Base-by-base conservation (phyloP, 2,329 filamentous ascomycete species). In the Xylariaceae sp. region DNA sequence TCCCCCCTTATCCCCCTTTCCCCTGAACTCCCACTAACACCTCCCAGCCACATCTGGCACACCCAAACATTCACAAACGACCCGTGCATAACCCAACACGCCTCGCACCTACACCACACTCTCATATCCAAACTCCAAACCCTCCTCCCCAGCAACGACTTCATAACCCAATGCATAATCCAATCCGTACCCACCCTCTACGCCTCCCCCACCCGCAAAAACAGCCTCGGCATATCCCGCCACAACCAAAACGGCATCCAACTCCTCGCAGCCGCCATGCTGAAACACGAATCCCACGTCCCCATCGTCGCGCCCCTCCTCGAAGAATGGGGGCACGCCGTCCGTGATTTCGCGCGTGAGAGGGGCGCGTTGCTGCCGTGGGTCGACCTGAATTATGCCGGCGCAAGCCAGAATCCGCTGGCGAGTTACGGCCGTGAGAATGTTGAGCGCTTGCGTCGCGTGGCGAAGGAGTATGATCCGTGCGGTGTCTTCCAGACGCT, bases 11-110 rank as follows among this genome's bases (percentile, higher is more conserved):
- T 37, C 37, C 17, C 30, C 10, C 3, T 4, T 39, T 11, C 37
- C 2, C 37, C 37, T n/a, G n/a, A n/a, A n/a, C 37, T 39, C 37
- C 37, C n/a, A 6, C 37, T 51, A 17, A 44, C 9, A 18, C 15
- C 18, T 3, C 44, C n/a, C 10, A 64, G 62, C 34, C 23, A 48
- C 37, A 57, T 47, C 7, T 66, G 59, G 62, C 64, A 62, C 35
- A 66, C 62, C 1, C 8, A 56, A 0, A 58, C 55, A 9, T 37
- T 66, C 48, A 64, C 64, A 44, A 65, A 64, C 37, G 62, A 64
- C 47, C n/a, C 8, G 0, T 18, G 49, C 1, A 64, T 64, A 18
- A 51, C 65, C 8, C 3, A 2, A 1, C 63, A 65, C 35, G 62
- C 62, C 0, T 35, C 48, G 0, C 57, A 62, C 9, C 54, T 64